Evolutionary conservation across 2,329 filamentous ascomycete species (phyloP).

Genomic region (Lecanicillium sp.): DNA sequence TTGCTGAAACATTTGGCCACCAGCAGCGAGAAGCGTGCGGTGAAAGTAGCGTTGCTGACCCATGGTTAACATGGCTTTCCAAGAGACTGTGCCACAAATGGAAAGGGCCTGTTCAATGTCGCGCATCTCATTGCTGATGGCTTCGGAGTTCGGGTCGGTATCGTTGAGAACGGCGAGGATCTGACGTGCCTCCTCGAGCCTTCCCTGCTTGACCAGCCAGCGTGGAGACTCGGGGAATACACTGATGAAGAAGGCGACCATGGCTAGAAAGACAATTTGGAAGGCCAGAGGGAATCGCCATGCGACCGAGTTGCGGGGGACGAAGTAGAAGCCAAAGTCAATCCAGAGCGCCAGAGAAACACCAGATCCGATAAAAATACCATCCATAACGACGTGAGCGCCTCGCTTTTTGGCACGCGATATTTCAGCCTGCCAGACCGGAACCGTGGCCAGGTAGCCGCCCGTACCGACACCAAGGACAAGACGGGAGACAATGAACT

Average conservation of each 20-base stretch:
- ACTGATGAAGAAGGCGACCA: constrained; percentile 28
- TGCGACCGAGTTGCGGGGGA: constrained; percentile 8
- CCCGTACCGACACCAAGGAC: constrained; percentile 47
- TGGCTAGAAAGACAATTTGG: constrained; percentile 36
- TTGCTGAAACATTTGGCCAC: constrained; percentile 15
- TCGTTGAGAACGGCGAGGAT: constrained; percentile 33
- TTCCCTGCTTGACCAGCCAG: constrained; percentile 27
- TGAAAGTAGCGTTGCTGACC: constrained; percentile 10
- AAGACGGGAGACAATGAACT: constrained; percentile 35
- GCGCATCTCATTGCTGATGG: constrained; percentile 8
- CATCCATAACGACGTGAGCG: constrained; percentile 36
- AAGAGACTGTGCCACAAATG: constrained; percentile 10
- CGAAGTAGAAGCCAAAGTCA: constrained; percentile 32
- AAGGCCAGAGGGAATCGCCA: constrained; percentile 46
- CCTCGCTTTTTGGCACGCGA: constrained; percentile 45
- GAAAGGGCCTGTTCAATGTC: constrained; percentile 11
- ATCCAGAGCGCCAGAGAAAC: constrained; percentile 35
- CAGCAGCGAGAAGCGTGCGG: constrained; percentile 8
- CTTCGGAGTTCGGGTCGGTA: constrained; percentile 1
- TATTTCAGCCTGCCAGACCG: constrained; percentile 47
- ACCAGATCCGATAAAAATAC: constrained; percentile 38
- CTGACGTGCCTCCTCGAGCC: constrained; percentile 32
- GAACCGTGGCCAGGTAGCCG: constrained; percentile 41
- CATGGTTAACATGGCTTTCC: constrained; percentile 11
- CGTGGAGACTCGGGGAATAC: constrained; percentile 33